Percentiles rank a stretch among this genome's conserved stretches.
These are phyloP conservation scores for Kluyveromyces dobzhanskii DNA, from an alignment of 805 yeast genomes.

Conservation along the genomic window DNA sequence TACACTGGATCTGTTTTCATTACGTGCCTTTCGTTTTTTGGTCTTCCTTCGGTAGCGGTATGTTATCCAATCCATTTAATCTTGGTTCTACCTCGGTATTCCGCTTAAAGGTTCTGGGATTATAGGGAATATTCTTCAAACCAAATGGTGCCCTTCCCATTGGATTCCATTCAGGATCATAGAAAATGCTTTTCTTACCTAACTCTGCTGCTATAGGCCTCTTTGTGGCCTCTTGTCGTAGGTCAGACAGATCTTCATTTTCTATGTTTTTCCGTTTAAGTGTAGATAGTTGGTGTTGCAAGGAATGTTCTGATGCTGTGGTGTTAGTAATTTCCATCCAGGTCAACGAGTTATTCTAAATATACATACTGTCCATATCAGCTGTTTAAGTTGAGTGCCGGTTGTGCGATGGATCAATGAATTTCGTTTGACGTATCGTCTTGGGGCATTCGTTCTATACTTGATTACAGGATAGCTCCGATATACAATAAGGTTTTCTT, in stretches of 20 bases:
- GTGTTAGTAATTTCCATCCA: too few species aligned
- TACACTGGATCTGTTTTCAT: too few species aligned
- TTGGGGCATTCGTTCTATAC: too few species aligned
- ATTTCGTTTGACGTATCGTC: too few species aligned
- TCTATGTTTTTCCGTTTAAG: conserved; percentile 17
- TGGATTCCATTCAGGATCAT: conserved; percentile 61
- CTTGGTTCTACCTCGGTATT: conserved; percentile 6
- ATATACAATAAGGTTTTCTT: too few species aligned
- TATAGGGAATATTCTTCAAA: conserved; percentile 23
- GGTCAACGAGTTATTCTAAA: too few species aligned
- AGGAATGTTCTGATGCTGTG: conserved; percentile 10
- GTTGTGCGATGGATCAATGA: too few species aligned
- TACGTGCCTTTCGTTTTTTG: too few species aligned
- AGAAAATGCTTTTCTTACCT: conserved; percentile 46
- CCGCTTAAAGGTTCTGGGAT: conserved; percentile 25
- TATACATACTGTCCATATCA: too few species aligned
- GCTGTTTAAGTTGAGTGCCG: too few species aligned
- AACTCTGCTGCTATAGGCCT: conserved; percentile 18
- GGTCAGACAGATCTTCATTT: conserved; percentile 20
- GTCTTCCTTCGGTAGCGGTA: conserved; percentile 30
- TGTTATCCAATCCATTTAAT: conserved; percentile 16
- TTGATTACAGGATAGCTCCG: too few species aligned
- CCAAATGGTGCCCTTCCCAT: conserved; percentile 44
- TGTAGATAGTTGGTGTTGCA: conserved; percentile 11
- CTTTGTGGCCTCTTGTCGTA: conserved; percentile 11